phyloP scores from a whole-genome alignment of 148 eudicot species.

The Rhododendron williamsianum region DNA sequence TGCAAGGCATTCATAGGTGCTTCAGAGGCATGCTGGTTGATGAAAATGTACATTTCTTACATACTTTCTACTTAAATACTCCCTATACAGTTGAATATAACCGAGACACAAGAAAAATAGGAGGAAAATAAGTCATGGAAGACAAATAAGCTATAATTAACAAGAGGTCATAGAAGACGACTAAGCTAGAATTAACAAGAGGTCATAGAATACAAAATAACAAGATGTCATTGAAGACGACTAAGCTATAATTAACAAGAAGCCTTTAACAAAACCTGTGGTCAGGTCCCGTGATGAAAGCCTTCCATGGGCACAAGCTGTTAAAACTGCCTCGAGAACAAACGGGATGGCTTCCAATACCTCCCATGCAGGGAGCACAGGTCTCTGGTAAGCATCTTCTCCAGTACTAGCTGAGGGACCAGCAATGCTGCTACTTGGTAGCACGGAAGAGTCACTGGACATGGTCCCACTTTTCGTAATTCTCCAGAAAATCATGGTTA shows the following conservation, averaged over 20 bases:
- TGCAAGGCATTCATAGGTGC: slow-evolving; percentile 12
- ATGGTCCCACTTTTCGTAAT: slow-evolving; percentile 17
- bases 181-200: not conserved
- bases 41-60: not conserved
- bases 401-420: slow-evolving; percentile 10
- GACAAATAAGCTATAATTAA: not conserved
- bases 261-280: slow-evolving; percentile 16
- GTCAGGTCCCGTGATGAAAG: slow-evolving; percentile 25
- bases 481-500: slow-evolving; percentile 18
- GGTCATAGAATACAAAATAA: not conserved
- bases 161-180: not conserved
- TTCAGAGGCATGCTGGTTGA: slow-evolving; percentile 8
- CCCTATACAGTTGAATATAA: not conserved
- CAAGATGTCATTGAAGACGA: not conserved
- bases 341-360: slow-evolving; percentile 27
- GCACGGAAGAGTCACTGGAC: slow-evolving; percentile 14
- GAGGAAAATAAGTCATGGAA: not conserved
- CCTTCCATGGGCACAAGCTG: slow-evolving; percentile 29
- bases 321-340: slow-evolving; percentile 25
- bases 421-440: slow-evolving; percentile 5
- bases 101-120: not conserved
- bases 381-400: slow-evolving; percentile 21
- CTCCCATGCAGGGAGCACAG: slow-evolving; percentile 28
- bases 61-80: not conserved
- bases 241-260: not conserved